These are phyloP conservation scores for Rubus idaeus DNA, from an alignment of 306 rosid genomes.

Conservation along the genomic window DNA sequence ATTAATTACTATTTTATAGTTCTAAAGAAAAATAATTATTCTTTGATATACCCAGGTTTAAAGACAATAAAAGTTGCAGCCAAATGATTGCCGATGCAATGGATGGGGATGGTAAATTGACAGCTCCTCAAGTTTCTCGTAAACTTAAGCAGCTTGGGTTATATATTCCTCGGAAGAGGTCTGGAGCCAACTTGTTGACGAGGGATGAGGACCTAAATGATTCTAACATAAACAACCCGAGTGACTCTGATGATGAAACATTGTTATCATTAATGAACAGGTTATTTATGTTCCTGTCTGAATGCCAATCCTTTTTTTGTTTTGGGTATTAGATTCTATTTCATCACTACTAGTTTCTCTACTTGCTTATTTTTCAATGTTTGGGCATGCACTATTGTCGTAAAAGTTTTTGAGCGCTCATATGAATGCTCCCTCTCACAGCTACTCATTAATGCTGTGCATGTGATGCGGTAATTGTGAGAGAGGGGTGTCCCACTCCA, in stretches of 20 bases:
- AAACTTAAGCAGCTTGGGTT: conserved; percentile 91
- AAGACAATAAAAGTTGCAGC: conserved; percentile 78
- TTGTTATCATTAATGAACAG: conserved; percentile 59
- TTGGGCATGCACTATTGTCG: background rate
- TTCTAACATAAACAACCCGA: conserved; percentile 27
- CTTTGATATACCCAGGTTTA: conserved; percentile 48
- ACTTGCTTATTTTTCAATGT: background rate
- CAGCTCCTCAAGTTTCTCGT: conserved; percentile 70
- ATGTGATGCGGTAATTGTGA: background rate
- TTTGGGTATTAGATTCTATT: background rate
- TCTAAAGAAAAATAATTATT: background rate
- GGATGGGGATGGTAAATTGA: conserved; percentile 58
- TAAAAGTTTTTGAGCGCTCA: background rate
- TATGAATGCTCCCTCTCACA: background rate
- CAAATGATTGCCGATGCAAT: conserved; percentile 84
- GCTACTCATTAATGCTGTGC: background rate
- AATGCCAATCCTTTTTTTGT: background rate
- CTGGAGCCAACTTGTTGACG: conserved; percentile 26
- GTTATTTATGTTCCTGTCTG: conserved; percentile 29
- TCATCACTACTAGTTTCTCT: background rate
- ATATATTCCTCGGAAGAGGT: conserved; percentile 45
- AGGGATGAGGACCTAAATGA: conserved; percentile 44
- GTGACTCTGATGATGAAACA: conserved; percentile 69
- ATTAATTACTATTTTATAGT: background rate
- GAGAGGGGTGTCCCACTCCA: background rate